Conservation (phyloP, 225 moss, liverwort and hornwort genomes). For the Pseudoscleropodium purum region DNA sequence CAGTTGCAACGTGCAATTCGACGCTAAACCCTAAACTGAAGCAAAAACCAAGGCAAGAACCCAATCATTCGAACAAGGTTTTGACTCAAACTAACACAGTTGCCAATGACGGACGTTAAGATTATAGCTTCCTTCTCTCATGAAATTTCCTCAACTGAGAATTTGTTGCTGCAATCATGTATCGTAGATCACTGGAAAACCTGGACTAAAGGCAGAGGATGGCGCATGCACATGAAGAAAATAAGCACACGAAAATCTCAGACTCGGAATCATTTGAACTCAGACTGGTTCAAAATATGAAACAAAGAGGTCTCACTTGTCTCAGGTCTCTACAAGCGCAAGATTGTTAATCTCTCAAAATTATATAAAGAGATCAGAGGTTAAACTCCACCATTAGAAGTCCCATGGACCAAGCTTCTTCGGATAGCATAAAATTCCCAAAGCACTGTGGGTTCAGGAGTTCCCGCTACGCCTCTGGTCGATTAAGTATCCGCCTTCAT, state of each 20-base stretch:
- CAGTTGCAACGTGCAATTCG: not conserved
- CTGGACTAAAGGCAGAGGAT: not conserved
- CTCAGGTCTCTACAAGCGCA: not conserved
- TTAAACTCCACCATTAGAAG: not conserved
- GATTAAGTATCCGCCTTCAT: not conserved
- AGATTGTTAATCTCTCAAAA: not conserved
- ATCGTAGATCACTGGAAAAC: not conserved
- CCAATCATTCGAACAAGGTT: not conserved
- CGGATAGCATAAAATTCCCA: not conserved
- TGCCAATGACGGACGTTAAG: not conserved
- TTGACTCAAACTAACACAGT: not conserved
- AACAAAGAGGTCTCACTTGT: not conserved
- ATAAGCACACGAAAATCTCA: not conserved
- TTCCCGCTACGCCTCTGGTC: not conserved
- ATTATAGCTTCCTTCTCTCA: not conserved
- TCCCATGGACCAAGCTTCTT: not conserved
- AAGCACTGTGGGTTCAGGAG: not conserved
- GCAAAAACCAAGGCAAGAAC: too few relatives aligned
- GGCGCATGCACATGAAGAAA: not conserved
- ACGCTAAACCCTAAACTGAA: not conserved
- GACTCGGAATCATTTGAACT: not conserved
- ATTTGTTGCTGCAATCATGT: not conserved
- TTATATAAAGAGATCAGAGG: too few relatives aligned
- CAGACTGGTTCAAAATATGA: not conserved
- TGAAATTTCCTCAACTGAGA: not conserved